Conservation (phyloP, 371 early-diverging fungal genomes). For the Quaeritorhiza haematococci region DNA sequence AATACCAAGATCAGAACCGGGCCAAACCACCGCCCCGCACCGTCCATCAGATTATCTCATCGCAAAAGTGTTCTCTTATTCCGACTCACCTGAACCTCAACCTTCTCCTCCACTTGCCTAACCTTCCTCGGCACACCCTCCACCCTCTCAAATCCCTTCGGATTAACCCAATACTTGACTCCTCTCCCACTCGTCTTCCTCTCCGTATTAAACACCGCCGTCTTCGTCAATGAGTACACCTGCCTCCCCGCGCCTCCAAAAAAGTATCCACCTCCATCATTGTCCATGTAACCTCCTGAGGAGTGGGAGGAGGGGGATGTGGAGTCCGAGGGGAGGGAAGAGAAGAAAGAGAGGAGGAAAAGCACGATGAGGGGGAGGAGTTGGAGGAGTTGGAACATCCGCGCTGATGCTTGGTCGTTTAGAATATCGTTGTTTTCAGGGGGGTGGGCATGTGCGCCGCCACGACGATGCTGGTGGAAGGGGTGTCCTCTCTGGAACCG, state of each 20-base stretch:
- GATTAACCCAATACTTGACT: slow-evolving; percentile 52
- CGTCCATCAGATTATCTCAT: too few relatives aligned
- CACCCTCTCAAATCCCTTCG: slow-evolving; percentile 21
- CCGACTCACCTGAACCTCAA: slow-evolving; percentile 44
- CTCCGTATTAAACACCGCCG: slow-evolving; percentile 22
- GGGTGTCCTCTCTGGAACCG: neutral
- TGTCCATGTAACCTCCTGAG: too few relatives aligned
- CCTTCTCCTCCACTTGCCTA: slow-evolving; percentile 36
- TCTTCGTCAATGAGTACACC: slow-evolving; percentile 10
- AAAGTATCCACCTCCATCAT: too few relatives aligned
- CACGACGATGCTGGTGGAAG: slow-evolving; percentile 18
- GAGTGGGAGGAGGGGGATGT: slow-evolving; percentile 10
- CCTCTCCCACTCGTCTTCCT: slow-evolving; percentile 31
- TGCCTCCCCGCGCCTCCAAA: slow-evolving; percentile 6
- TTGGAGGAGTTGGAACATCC: slow-evolving; percentile 38
- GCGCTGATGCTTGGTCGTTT: slow-evolving; percentile 4
- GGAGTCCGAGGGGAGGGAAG: slow-evolving; percentile 19
- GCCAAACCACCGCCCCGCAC: too few relatives aligned
- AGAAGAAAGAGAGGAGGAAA: slow-evolving; percentile 41
- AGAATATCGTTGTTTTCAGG: neutral
- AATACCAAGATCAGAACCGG: too few relatives aligned
- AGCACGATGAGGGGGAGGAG: slow-evolving; percentile 55
- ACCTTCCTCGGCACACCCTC: slow-evolving; percentile 6
- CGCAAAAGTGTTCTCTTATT: too few relatives aligned
- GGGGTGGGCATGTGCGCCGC: slow-evolving; percentile 7